Evolutionary conservation across 768 basidiomycete genomes (phyloP), one percentile per base, ranked within the genome.

Genomic region (Naganishia kalamii): DNA sequence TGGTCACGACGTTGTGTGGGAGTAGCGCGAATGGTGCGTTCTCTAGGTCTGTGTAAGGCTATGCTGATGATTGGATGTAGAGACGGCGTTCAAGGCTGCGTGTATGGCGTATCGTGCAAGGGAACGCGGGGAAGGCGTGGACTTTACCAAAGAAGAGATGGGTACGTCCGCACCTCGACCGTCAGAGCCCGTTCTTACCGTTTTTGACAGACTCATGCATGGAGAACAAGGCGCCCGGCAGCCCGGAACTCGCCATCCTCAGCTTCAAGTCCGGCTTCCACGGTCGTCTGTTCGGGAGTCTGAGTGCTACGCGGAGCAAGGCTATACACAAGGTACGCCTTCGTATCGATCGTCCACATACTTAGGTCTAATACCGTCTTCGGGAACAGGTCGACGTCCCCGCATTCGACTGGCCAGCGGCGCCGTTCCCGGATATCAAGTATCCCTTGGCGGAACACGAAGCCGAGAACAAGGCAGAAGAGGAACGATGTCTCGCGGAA

Each of bases 391-490:
- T 80, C 64, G 80, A 80, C 62, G 74, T 81, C 11, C 80, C 80
- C 6, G 77, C 80, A 0, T 81, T 80, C 70, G 78, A 80, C 69
- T 81, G 80, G 81, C 81, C 81, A 0, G 70, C 67, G n/a, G 77
- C 74, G 0, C 65, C 76, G 15, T 81, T 77, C 73, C 81, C 81
- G 0, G 61, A 75, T 19, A 61, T 80, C 59, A 76, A 79, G 68
- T 81, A 81, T 69, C 81, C 81, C 3, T 67, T 81, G 5, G 70
- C 69, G n/a, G 71, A 79, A 43, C 64, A 76, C 65, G 74, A 63
- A 8, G 60, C 71, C 35, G 77, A 78, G 65, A 81, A 81, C 71
- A 68, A 69, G 10, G 71, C 67, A 7, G 80, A 74, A 33, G 80
- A 81, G 69, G 66, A 70, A 63, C 48, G 70, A n/a, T 70, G 74